A percentile compares a stretch with the other conserved stretches of the same genome.
Evolutionary conservation across 2,329 filamentous ascomycete genomes (phyloP).

Genomic region (Penicillium sp.): DNA sequence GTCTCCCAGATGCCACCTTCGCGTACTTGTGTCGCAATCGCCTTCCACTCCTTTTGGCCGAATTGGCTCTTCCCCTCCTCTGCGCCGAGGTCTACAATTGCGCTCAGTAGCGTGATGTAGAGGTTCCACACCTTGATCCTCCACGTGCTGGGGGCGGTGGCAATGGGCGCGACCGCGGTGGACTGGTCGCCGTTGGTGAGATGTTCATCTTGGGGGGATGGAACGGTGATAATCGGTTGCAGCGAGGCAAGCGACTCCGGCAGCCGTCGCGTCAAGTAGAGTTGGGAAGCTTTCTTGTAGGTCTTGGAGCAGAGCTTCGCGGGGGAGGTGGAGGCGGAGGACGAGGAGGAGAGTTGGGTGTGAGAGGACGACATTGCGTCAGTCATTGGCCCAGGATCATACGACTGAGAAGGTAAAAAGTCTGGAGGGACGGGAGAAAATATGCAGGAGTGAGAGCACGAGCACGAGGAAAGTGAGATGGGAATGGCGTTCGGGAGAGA

Average conservation of each 20-base stretch:
- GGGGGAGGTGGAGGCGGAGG: constrained; percentile 68
- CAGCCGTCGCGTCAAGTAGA: constrained; percentile 91
- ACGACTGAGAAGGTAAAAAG: neutral
- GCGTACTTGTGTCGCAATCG: constrained; percentile 78
- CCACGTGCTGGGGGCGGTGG: constrained; percentile 76
- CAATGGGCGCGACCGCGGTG: constrained; percentile 67
- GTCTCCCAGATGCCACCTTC: constrained; percentile 95
- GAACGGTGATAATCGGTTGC: constrained; percentile 74
- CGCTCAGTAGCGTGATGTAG: constrained; percentile 90
- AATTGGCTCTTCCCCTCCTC: constrained; percentile 90
- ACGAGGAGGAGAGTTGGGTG: constrained; percentile 67
- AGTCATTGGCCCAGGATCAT: constrained; percentile 28
- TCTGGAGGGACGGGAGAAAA: constrained; percentile 4
- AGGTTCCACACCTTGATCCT: constrained; percentile 96
- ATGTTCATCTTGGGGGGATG: constrained; percentile 37
- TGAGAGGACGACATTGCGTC: constrained; percentile 42
- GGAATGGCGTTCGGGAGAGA: constrained; percentile 1
- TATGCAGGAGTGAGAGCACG: constrained; percentile 7
- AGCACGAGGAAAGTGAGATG: constrained; percentile 5
- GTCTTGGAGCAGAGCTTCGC: constrained; percentile 73
- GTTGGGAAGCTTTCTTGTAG: constrained; percentile 89
- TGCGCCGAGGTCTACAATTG: constrained; percentile 81
- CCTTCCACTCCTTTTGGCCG: constrained; percentile 81
- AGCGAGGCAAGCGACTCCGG: constrained; percentile 87
- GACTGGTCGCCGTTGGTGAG: constrained; percentile 52